Conservation (phyloP, 805 yeast species). For the Yamadazyma takamatsuzukensis region DNA sequence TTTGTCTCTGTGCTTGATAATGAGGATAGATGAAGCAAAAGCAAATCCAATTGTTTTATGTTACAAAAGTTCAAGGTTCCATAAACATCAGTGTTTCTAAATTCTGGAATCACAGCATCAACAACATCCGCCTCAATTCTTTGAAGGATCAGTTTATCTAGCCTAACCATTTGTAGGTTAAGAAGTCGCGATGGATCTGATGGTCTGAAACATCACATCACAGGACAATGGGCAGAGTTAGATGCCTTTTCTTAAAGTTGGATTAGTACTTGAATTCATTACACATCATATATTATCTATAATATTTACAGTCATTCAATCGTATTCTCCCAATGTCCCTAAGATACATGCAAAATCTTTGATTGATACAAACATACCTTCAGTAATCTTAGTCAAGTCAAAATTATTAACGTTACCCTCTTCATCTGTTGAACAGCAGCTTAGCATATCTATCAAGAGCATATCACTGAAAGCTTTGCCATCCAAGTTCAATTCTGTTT, state of each 20-base stretch:
- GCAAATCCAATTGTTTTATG: constrained; percentile 7
- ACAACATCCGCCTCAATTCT: not conserved
- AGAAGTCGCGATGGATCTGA: too few relatives aligned
- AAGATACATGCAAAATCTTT: constrained; percentile 42
- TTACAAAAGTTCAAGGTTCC: constrained; percentile 5
- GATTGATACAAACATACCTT: constrained; percentile 26
- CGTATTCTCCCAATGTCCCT: constrained; percentile 38
- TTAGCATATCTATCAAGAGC: constrained; percentile 39
- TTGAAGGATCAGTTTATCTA: too few relatives aligned
- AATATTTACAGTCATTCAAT: constrained; percentile 8
- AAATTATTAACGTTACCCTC: constrained; percentile 28
- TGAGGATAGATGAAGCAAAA: constrained; percentile 4
- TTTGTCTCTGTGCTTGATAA: not conserved
- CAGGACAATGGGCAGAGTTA: too few relatives aligned
- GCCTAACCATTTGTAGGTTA: too few relatives aligned
- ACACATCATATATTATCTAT: too few relatives aligned
- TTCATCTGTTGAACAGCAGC: constrained; percentile 27
- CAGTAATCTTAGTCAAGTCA: constrained; percentile 20
- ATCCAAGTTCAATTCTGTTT: constrained; percentile 27
- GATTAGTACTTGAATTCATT: too few relatives aligned
- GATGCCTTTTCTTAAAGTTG: too few relatives aligned
- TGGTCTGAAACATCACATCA: too few relatives aligned
- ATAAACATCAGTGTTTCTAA: constrained; percentile 1
- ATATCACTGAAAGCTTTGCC: constrained; percentile 23
- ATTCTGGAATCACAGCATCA: not conserved